Conservation (phyloP, 352 stramenopile genomes). For the Phytophthora cajani region DNA sequence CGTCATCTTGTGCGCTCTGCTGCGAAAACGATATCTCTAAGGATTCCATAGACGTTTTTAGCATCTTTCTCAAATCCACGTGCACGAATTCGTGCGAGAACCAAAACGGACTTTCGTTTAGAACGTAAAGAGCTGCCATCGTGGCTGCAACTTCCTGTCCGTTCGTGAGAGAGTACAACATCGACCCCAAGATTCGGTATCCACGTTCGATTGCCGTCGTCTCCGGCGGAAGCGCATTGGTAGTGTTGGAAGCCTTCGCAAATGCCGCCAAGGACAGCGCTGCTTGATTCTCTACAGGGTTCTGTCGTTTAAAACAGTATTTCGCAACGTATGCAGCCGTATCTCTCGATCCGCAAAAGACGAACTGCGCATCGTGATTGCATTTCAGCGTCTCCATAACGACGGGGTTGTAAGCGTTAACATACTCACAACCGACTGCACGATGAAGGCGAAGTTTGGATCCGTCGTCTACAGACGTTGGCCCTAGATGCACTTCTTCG, state of each 20-base stretch:
- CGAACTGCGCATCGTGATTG: constrained; percentile 38
- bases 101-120: not conserved
- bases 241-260: not conserved
- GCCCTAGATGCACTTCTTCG: not conserved
- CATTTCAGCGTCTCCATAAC: constrained; percentile 31
- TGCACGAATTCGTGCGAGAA: not conserved
- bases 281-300: constrained; percentile 29
- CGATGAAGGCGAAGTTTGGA: constrained; percentile 9
- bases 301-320: constrained; percentile 38
- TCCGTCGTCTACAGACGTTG: not conserved
- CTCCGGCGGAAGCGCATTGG: not conserved
- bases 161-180: not conserved
- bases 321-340: constrained; percentile 35
- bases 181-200: not conserved
- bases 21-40: not conserved
- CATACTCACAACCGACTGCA: constrained; percentile 30
- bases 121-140: not conserved
- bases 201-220: not conserved
- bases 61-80: not conserved
- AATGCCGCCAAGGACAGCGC: constrained; percentile 6
- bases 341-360: constrained; percentile 19
- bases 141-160: not conserved
- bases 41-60: not conserved
- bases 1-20: no score
- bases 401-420: constrained; percentile 33